Conservation (phyloP, 1,284 basidiomycete species). For the Ceratobasidium sp. region DNA sequence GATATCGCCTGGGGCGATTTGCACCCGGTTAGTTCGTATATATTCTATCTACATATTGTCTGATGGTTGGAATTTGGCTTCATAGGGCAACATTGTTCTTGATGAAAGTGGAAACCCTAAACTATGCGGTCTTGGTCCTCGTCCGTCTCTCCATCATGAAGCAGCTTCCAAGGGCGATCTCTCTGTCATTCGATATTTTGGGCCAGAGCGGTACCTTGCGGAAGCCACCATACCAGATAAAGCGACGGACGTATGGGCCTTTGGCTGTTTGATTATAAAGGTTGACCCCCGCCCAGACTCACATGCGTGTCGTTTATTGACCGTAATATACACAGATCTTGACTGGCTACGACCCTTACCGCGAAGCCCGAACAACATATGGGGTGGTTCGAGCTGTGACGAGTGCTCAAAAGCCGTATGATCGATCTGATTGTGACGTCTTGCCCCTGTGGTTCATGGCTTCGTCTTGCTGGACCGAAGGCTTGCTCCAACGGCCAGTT, state of each 20-base stretch:
- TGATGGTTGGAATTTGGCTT: neutral
- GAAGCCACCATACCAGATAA: slow-evolving; percentile 2
- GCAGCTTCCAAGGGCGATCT: slow-evolving; percentile 20
- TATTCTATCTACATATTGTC: neutral
- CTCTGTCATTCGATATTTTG: slow-evolving; percentile 6
- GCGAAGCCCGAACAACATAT: slow-evolving; percentile 16
- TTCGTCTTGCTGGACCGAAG: slow-evolving; percentile 31
- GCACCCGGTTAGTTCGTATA: neutral
- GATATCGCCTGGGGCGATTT: slow-evolving; percentile 24
- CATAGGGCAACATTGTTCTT: slow-evolving; percentile 13
- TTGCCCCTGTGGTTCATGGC: neutral
- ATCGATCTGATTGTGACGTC: slow-evolving; percentile 8
- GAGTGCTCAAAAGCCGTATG: slow-evolving; percentile 10
- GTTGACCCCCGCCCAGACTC: neutral
- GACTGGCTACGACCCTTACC: slow-evolving; percentile 9
- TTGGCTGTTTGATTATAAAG: slow-evolving; percentile 26
- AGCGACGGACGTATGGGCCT: slow-evolving; percentile 22
- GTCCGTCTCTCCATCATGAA: slow-evolving; percentile 15
- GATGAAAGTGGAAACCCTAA: slow-evolving; percentile 17
- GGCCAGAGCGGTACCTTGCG: slow-evolving; percentile 10
- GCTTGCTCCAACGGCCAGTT: neutral
- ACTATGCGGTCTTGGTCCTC: slow-evolving; percentile 19
- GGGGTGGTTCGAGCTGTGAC: slow-evolving; percentile 18
- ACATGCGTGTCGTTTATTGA: neutral
- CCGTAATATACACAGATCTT: neutral